phyloP scores from a whole-genome alignment of 495 filamentous ascomycete genomes.

The Aspergillus ellipticus region DNA sequence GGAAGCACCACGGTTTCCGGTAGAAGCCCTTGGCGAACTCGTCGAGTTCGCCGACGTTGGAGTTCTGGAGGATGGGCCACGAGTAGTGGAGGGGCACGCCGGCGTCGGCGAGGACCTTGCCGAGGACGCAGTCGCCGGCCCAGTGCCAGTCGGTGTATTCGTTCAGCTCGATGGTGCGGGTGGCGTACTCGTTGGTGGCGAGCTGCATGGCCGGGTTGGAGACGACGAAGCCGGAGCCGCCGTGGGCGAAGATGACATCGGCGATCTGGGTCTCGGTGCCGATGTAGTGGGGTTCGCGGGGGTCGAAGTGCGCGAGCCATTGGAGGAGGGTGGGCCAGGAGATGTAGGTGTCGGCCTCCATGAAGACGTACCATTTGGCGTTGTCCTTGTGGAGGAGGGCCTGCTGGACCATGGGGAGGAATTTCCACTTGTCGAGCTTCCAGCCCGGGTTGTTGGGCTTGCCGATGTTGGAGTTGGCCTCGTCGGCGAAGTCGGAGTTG shows the following conservation, averaged over 20 bases:
- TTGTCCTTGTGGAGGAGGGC: constrained; percentile 40
- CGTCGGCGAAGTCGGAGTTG: constrained; percentile 37
- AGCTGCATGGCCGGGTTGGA: constrained; percentile 52
- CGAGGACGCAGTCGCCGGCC: constrained; percentile 67
- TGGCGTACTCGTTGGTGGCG: constrained; percentile 41
- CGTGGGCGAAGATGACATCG: constrained; percentile 59
- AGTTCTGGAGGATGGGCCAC: constrained; percentile 52
- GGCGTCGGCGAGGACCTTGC: constrained; percentile 53
- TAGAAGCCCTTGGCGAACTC: constrained; percentile 39
- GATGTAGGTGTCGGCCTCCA: constrained; percentile 66
- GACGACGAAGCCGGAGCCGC: constrained; percentile 64
- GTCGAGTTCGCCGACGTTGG: constrained; percentile 41
- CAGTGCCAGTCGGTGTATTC: constrained; percentile 53
- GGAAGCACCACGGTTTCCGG: constrained; percentile 52
- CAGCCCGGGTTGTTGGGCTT: constrained; percentile 50
- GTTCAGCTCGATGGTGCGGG: constrained; percentile 49
- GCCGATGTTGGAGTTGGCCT: constrained; percentile 43
- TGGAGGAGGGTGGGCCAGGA: constrained; percentile 57
- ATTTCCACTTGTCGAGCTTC: constrained; percentile 61
- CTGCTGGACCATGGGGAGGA: constrained; percentile 52
- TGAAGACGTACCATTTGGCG: constrained; percentile 65
- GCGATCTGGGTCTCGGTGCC: constrained; percentile 56
- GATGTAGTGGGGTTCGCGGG: constrained; percentile 50
- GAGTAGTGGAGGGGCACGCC: constrained; percentile 46
- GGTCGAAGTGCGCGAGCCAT: constrained; percentile 53